Conservation (phyloP, 225 moss, liverwort and hornwort species). For the Sphagnum tenellum region DNA sequence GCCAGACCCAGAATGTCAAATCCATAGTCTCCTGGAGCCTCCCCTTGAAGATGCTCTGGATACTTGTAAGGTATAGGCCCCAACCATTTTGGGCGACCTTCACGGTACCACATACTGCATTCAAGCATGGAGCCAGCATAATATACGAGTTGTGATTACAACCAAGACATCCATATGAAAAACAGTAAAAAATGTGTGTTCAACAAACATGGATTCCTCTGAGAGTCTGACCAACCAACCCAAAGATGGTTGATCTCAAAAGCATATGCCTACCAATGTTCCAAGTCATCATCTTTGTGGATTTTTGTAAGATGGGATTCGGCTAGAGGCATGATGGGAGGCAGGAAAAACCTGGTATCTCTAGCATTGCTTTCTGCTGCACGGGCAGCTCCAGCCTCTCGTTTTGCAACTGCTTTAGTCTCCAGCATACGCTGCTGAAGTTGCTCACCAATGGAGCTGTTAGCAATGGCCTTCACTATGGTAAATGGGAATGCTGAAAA, state of each 20-base stretch:
- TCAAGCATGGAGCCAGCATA: not conserved
- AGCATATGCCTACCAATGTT: too few relatives aligned
- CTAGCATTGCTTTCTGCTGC: slow-evolving; percentile 49
- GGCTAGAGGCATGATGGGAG: too few relatives aligned
- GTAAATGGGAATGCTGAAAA: slow-evolving; percentile 91
- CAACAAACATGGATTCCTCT: too few relatives aligned
- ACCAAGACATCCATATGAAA: too few relatives aligned
- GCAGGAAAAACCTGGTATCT: slow-evolving; percentile 35
- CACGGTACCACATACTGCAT: slow-evolving; percentile 77
- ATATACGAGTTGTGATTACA: too few relatives aligned
- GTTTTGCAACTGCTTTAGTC: slow-evolving; percentile 54
- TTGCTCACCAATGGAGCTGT: slow-evolving; percentile 75
- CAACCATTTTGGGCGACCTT: slow-evolving; percentile 70
- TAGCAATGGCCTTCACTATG: slow-evolving; percentile 87
- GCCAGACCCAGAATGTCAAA: slow-evolving; percentile 73
- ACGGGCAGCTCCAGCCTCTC: slow-evolving; percentile 43
- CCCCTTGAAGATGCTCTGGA: slow-evolving; percentile 69
- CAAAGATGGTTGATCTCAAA: too few relatives aligned
- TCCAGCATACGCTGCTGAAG: slow-evolving; percentile 76
- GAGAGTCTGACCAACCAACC: too few relatives aligned
- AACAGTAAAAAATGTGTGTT: too few relatives aligned
- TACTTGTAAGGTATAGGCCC: slow-evolving; percentile 79
- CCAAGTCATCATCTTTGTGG: too few relatives aligned
- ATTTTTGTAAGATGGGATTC: too few relatives aligned
- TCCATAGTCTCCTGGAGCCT: slow-evolving; percentile 91